These are phyloP conservation scores for Fagopyrum homotropicum DNA, from an alignment of 148 eudicot species.

Conservation along the genomic window DNA sequence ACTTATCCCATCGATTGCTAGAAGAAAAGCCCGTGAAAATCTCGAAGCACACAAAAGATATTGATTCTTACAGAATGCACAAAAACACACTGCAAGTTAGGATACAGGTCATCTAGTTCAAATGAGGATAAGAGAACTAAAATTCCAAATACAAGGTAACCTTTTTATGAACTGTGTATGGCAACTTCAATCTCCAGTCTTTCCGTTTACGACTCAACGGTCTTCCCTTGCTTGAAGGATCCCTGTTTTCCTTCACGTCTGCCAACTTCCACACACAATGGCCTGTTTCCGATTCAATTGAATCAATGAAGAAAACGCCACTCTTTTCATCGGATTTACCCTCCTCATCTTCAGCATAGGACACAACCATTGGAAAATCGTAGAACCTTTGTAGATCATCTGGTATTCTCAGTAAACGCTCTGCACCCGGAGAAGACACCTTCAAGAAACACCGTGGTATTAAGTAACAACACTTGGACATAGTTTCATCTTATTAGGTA, in stretches of 20 bases:
- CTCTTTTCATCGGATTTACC: slow-evolving; percentile 38
- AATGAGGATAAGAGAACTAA: neutral
- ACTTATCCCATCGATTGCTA: too few relatives aligned
- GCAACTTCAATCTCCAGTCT: slow-evolving; percentile 76
- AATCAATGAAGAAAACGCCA: slow-evolving; percentile 61
- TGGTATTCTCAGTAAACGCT: slow-evolving; percentile 70
- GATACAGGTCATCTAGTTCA: neutral
- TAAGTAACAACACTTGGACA: neutral
- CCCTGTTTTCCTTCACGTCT: slow-evolving; percentile 79
- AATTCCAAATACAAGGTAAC: slow-evolving; percentile 56
- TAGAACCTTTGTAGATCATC: slow-evolving; percentile 68
- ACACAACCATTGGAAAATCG: slow-evolving; percentile 70
- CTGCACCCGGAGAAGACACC: slow-evolving; percentile 97
- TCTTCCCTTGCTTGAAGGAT: slow-evolving; percentile 71
- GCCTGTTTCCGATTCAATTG: slow-evolving; percentile 48
- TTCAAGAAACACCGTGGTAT: slow-evolving; percentile 21
- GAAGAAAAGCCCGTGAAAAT: neutral
- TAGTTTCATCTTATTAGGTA: neutral
- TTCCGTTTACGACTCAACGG: slow-evolving; percentile 72
- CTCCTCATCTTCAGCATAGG: slow-evolving; percentile 38
- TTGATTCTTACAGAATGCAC: neutral
- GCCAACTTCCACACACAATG: slow-evolving; percentile 84
- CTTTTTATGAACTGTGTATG: slow-evolving; percentile 43
- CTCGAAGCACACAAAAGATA: neutral
- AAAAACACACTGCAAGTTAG: neutral